A percentile compares a stretch with the other conserved stretches of the same genome.
Evolutionary conservation across 148 eudicot species (phyloP).

Genomic region (Drosera capensis): DNA sequence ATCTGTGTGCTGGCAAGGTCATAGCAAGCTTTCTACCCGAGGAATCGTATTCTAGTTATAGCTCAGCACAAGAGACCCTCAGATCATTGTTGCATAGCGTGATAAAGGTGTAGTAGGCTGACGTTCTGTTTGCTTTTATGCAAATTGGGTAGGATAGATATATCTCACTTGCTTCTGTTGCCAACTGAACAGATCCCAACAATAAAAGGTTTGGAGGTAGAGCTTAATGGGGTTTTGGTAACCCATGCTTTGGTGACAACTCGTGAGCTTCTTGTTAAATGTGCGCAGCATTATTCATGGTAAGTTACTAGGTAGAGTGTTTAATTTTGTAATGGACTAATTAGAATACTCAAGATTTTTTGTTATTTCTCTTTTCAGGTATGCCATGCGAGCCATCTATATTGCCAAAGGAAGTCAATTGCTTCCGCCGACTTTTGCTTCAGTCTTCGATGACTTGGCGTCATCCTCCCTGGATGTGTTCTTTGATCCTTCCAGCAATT

Average conservation of each 20-base stretch:
- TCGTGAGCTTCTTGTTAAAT: constrained; percentile 67
- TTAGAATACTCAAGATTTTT: too few relatives aligned
- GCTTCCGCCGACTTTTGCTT: constrained; percentile 94
- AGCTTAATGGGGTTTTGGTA: constrained; percentile 89
- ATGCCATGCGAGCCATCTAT: constrained; percentile 92
- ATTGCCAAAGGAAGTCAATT: constrained; percentile 94
- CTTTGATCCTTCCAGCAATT: constrained; percentile 88
- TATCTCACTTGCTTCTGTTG: too few relatives aligned
- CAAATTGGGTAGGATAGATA: too few relatives aligned
- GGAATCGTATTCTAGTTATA: constrained; percentile 70
- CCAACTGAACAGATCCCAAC: constrained; percentile 45
- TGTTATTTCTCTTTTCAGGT: constrained; percentile 54
- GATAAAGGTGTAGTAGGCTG: constrained; percentile 44
- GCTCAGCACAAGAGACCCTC: constrained; percentile 73
- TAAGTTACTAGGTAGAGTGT: constrained; percentile 13
- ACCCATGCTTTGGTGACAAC: constrained; percentile 90
- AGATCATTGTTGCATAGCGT: constrained; percentile 87
- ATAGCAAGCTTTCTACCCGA: constrained; percentile 89
- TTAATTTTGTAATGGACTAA: too few relatives aligned
- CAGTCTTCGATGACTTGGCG: constrained; percentile 89
- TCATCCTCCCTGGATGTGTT: constrained; percentile 94
- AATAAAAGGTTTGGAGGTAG: constrained; percentile 57
- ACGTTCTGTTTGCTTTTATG: not conserved
- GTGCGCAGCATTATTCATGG: constrained; percentile 98
- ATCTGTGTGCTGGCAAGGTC: constrained; percentile 30